Base-by-base conservation (phyloP, 768 basidiomycete genomes). In the Leucosporidium creatinivorum region DNA sequence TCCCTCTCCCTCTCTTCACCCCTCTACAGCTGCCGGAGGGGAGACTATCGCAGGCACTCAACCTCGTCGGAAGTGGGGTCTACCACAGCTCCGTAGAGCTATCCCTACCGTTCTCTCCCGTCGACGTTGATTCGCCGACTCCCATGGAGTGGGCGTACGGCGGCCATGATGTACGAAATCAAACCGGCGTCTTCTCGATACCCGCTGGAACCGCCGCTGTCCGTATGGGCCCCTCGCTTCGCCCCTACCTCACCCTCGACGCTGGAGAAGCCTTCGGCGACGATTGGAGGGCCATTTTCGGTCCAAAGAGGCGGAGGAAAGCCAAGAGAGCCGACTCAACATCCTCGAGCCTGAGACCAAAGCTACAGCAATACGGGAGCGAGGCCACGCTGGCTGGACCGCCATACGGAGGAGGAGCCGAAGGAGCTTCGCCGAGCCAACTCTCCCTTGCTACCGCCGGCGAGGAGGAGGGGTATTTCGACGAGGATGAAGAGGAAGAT, bases 61-160 rank as follows among this genome's bases (percentile, higher is more conserved):
- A 70, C 65, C 51, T 70, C 15, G 12, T 39, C 26, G 64, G 64
- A 6, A 26, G 31, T 3, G 67, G 67, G 23, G 66, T 70, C 39
- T 64, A 70, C 39, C 69, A 70, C 50, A 57, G 65, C 12, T 57
- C 58, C 9, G 69, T 70, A 7, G 25, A 61, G 54, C 55, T 70
- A 33, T 1, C 36, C 15, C 21, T 67, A 15, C 65, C 69, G 3
- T 9, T 10, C n/a, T 66, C 61, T 49, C 62, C 62, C 15, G 65
- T 62, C 10, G 51, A 65, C 54, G 65, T 67, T 49, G 21, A 23
- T 25, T 23, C 54, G 25, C 69, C 69, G 1, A 15, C 25, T 0
- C 54, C 58, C 3, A 10, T 13, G 23, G 69, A 70, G 26, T 67
- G 23, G 23, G 69, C 69, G 28, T 70, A 61, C 44, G 69, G 69